Conservation (phyloP, 2,329 filamentous ascomycete species). For the Aspergillus awamori region DNA sequence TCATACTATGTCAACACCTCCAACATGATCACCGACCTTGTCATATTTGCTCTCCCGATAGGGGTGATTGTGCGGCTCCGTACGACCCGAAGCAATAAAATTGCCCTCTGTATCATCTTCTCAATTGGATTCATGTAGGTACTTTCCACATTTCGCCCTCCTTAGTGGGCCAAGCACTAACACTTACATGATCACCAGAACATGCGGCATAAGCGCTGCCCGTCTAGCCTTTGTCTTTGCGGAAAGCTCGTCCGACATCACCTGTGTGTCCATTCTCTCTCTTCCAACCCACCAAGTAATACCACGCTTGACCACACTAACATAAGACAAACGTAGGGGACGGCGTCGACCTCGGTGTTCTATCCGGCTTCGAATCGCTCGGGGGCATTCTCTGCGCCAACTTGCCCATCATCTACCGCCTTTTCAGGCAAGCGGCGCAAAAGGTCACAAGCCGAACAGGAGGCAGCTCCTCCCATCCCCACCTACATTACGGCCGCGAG, state of each 20-base stretch:
- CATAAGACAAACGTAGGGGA: constrained; percentile 1
- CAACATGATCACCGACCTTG: constrained; percentile 10
- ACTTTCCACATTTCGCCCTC: not conserved
- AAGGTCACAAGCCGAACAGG: constrained; percentile 6
- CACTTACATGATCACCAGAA: not conserved
- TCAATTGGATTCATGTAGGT: constrained; percentile 11
- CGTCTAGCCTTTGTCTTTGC: constrained; percentile 11
- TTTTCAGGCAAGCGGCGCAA: constrained; percentile 6
- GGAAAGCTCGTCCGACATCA: constrained; percentile 9
- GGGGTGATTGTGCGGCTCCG: constrained; percentile 7
- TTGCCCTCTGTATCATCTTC: constrained; percentile 4
- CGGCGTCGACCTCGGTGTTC: constrained; percentile 5
- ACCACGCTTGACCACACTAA: not conserved
- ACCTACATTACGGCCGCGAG: constrained; percentile 5
- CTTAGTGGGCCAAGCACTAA: not conserved
- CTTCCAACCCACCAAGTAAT: not conserved
- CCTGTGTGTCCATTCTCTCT: not conserved
- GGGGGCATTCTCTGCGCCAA: constrained; percentile 13
- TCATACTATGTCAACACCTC: constrained; percentile 11
- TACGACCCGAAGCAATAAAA: constrained; percentile 5
- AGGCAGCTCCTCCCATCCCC: not conserved
- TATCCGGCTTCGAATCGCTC: constrained; percentile 11
- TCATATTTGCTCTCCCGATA: constrained; percentile 9
- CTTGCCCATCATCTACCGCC: constrained; percentile 15
- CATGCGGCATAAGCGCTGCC: constrained; percentile 12